phyloP scores from a whole-genome alignment of 345 rosid species.

The Xanthoceras sorbifolium region DNA sequence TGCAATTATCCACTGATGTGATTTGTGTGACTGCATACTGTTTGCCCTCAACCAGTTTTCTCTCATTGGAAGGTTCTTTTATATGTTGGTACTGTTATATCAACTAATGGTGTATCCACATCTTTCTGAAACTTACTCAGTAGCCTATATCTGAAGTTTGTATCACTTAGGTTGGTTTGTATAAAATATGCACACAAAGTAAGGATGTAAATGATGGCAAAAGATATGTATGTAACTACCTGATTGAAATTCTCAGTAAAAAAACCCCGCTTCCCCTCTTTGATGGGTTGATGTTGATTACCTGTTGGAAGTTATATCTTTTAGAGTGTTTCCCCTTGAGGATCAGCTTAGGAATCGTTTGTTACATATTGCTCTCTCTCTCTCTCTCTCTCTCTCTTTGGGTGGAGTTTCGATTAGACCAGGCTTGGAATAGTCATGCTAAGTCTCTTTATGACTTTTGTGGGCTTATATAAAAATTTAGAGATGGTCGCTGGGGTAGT shows the following conservation, averaged over 20 bases:
- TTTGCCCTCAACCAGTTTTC: neutral
- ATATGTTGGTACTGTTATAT: neutral
- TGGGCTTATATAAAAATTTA: too few relatives aligned
- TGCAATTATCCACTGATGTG: neutral
- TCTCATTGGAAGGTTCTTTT: neutral
- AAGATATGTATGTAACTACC: neutral
- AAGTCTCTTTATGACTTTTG: too few relatives aligned
- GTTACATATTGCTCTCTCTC: too few relatives aligned
- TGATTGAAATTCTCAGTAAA: neutral
- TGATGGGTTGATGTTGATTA: neutral
- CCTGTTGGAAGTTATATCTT: neutral
- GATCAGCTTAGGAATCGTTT: too few relatives aligned
- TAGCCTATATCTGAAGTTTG: neutral
- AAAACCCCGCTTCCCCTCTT: neutral
- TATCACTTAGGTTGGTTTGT: neutral
- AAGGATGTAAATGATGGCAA: neutral
- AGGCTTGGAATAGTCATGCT: too few relatives aligned
- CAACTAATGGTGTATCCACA: neutral
- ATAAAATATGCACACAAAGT: neutral
- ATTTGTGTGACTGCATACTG: neutral
- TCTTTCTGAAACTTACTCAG: neutral
- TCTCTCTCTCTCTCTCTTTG: too few relatives aligned
- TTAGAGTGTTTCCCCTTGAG: too few relatives aligned
- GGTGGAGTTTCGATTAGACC: too few relatives aligned
- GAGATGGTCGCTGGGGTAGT: too few relatives aligned